Base-by-base conservation (phyloP, 192 early-diverging fungal genomes). In the Linnemannia zychae region DNA sequence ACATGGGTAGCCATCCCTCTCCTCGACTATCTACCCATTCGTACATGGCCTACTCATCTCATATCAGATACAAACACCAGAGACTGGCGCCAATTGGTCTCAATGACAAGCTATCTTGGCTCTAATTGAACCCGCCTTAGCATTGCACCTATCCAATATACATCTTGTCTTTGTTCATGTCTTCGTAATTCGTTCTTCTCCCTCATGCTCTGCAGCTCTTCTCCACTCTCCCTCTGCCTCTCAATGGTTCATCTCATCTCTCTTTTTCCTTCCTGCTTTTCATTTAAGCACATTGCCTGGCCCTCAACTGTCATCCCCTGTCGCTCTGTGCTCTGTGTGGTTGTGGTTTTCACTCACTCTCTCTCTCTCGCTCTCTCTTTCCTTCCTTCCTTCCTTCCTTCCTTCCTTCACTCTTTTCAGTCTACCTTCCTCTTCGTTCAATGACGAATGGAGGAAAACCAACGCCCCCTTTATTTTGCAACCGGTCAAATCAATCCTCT, bases 281-380 rank as follows among this genome's bases (percentile, higher is more conserved):
- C 7, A 7, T 5, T 57, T 57, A 5, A 7, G 17, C 5, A 52
- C 52, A 0, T 31, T 60, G 28, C 28, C 57, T 31, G 24, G 52
- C 28, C 13, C 11, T 31, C 1, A 31, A 4, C 9, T 63, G 24
- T 24, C 28, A 63, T 63, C 28, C 57, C 57, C 57, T 63, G 31
- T 31, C 28, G 24, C 13, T 3, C 28, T 33, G 28, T n/a, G n/a
- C n/a, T n/a, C 57, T 33, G 24, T 63, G 28, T 63, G 57, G 57
- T 63, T 63, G 57, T 63, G 57, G 57, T 63, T 63, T 63, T 63
- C 57, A n/a, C 12, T 31, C 57, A 13, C 60, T 63, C 28, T 63
- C 60, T 63, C 13, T 63, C 13, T 63, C 3, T 63, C 60, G 0
- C 6, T 63, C 6, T 63, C 60, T 63, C 60, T 66, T 44, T 44